phyloP scores from a whole-genome alignment of 2,329 filamentous ascomycete genomes.

The Davidsoniella virescens region DNA sequence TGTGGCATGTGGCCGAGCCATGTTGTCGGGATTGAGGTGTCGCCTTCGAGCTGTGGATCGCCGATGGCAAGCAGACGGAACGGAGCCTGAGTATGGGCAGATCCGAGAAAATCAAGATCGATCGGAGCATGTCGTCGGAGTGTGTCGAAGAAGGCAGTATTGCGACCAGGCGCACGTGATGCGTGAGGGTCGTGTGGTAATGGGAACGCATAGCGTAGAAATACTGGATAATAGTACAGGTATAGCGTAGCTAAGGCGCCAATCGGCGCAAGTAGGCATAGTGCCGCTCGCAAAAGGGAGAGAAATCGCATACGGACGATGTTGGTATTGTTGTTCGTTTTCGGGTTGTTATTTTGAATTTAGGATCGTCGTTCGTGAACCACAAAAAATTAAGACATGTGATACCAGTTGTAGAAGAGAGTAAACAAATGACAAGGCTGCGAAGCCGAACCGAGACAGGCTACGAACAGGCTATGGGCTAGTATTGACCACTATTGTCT shows the following conservation, averaged over 20 bases:
- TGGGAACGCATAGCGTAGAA: slow-evolving; percentile 70
- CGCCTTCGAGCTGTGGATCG: slow-evolving; percentile 87
- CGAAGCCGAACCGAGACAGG: not conserved
- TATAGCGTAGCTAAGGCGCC: slow-evolving; percentile 56
- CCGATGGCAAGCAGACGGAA: slow-evolving; percentile 79
- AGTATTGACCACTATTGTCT: not conserved
- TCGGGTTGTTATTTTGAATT: not conserved
- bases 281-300: slow-evolving; percentile 39
- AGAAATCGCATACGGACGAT: slow-evolving; percentile 22
- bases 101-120: not conserved
- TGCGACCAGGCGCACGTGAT: slow-evolving; percentile 8
- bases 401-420: not conserved
- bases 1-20: slow-evolving; percentile 39
- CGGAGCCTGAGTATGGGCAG: slow-evolving; percentile 34
- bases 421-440: not conserved
- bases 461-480: not conserved
- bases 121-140: slow-evolving; percentile 10
- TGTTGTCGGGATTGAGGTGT: slow-evolving; percentile 58
- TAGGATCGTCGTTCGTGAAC: not conserved
- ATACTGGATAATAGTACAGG: slow-evolving; percentile 75
- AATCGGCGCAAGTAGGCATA: slow-evolving; percentile 35
- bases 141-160: slow-evolving; percentile 12
- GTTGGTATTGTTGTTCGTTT: not conserved
- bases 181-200: slow-evolving; percentile 22
- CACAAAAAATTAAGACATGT: not conserved